These are phyloP conservation scores for Fusarium multiceps DNA, from an alignment of 2,329 filamentous ascomycete genomes.

Conservation along the genomic window DNA sequence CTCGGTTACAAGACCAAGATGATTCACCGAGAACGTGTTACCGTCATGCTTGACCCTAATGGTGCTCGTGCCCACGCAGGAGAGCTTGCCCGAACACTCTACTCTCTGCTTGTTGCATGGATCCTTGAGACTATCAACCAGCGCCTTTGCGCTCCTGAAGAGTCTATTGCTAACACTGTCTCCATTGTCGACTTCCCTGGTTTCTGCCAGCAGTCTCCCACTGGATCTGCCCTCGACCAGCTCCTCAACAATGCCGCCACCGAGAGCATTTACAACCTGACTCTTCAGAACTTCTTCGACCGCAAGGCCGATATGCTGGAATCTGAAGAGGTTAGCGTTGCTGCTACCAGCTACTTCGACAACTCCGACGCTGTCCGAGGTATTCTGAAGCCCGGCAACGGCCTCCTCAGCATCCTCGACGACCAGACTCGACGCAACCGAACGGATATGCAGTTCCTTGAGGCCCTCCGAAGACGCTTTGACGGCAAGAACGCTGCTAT, in stretches of 20 bases:
- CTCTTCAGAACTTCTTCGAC: constrained; percentile 95
- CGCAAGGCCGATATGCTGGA: constrained; percentile 93
- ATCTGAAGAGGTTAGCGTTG: constrained; percentile 89
- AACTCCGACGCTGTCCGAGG: constrained; percentile 95
- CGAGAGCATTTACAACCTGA: constrained; percentile 92
- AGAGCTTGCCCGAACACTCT: constrained; percentile 91
- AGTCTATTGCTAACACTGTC: constrained; percentile 90
- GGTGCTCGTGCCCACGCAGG: constrained; percentile 93
- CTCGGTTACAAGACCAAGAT: constrained; percentile 97
- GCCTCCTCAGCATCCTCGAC: constrained; percentile 91
- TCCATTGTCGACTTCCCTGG: constrained; percentile 97
- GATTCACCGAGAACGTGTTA: constrained; percentile 95
- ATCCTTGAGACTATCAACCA: constrained; percentile 95
- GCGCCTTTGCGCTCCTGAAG: constrained; percentile 85
- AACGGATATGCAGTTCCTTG: constrained; percentile 88
- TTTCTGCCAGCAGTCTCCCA: constrained; percentile 86
- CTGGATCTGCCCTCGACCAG: constrained; percentile 88
- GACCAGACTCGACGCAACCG: constrained; percentile 93
- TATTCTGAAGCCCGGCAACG: constrained; percentile 91
- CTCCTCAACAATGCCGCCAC: constrained; percentile 94
- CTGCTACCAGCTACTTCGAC: constrained; percentile 96
- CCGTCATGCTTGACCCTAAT: constrained; percentile 93
- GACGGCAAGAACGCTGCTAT: constrained; percentile 95
- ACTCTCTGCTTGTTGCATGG: constrained; percentile 92
- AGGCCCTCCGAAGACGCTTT: constrained; percentile 91